Base-by-base conservation (phyloP, 768 basidiomycete genomes). In the Serpula lacrymans region DNA sequence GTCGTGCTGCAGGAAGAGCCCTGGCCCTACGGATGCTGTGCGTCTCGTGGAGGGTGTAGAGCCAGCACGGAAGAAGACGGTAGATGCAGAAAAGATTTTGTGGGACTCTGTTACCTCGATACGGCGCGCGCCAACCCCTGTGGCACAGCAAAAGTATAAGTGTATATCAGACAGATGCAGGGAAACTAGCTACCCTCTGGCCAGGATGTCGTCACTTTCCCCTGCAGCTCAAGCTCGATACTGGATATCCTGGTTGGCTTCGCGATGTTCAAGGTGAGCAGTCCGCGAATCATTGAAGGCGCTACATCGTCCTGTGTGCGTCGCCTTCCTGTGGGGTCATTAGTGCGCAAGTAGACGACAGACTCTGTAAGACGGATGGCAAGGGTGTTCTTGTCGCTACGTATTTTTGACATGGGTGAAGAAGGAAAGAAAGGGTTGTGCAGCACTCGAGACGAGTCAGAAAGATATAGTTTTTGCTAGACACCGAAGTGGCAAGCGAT, bases 221-320 rank as follows among this genome's bases (percentile, higher is more conserved):
- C 93, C 32, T 80, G 69, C 16, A 99, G 65, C 57, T 83, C 79
- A 27, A 96, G 70, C 41, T 84, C 83, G 42, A 99, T 93, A 52
- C 82, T 86, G 23, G 85, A 82, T 49, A 99, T 82, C 58, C 82
- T 82, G 39, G 81, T 92, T 1, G 92, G 81, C 58, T 95, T 95
- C 22, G 69, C 67, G 28, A 87, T 63, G 11, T 67, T 70, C 43
- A 88, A 65, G 2, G 76, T 78, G 41, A 88, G 68, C 4, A 87
- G 62, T 8, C 85, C 85, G 34, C 85, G 67, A 10, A 88, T 64
- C 53, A 82, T 63, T 13, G 85, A 78, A 2, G 74, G 74, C 13
- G 59, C 54, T 6, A 63, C 53, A 34, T 59, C 53, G 4, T 48
- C 46, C 30, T 49, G 42, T 34, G 43, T 56, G 44, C 52, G 58